Evolutionary conservation across 139 green algal species (phyloP).

Genomic region (Spirogloea muscicola): DNA sequence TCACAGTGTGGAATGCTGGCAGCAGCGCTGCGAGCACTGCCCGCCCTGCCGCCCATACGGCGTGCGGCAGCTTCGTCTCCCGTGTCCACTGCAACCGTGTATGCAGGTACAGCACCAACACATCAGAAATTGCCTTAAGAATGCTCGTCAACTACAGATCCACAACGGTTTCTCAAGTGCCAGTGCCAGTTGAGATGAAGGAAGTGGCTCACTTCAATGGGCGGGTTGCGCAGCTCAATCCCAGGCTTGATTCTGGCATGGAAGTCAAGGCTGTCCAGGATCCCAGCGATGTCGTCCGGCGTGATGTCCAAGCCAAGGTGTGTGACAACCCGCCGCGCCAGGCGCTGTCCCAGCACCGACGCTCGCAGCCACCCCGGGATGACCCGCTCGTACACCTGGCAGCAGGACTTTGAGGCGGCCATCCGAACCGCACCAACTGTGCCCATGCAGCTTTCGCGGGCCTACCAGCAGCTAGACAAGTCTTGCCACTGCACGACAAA

Average conservation of each 20-base stretch:
- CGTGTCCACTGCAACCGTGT: slow-evolving; percentile 22
- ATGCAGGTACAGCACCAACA: no score
- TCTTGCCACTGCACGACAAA: no score
- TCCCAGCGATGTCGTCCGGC: neutral
- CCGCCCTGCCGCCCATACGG: slow-evolving; percentile 26
- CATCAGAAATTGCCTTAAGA: slow-evolving; percentile 1
- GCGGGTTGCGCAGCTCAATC: neutral
- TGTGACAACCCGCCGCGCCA: slow-evolving; percentile 10
- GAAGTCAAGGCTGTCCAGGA: slow-evolving; percentile 14
- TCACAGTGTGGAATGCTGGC: slow-evolving; percentile 24
- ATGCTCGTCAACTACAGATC: neutral
- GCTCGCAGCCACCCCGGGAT: slow-evolving; percentile 16
- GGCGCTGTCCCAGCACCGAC: neutral
- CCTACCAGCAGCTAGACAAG: no score
- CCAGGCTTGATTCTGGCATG: neutral
- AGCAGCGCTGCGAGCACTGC: slow-evolving; percentile 21
- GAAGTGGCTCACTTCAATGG: neutral
- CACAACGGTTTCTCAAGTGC: neutral
- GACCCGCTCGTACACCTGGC: slow-evolving; percentile 22
- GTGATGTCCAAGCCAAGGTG: slow-evolving; percentile 20
- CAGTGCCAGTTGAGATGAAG: neutral
- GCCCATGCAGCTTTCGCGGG: no score
- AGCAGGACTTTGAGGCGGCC: no score
- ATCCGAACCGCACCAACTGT: no score
- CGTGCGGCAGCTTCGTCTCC: slow-evolving; percentile 24